phyloP scores from a whole-genome alignment of 352 stramenopile species.

The Phytopythium sindhum region DNA sequence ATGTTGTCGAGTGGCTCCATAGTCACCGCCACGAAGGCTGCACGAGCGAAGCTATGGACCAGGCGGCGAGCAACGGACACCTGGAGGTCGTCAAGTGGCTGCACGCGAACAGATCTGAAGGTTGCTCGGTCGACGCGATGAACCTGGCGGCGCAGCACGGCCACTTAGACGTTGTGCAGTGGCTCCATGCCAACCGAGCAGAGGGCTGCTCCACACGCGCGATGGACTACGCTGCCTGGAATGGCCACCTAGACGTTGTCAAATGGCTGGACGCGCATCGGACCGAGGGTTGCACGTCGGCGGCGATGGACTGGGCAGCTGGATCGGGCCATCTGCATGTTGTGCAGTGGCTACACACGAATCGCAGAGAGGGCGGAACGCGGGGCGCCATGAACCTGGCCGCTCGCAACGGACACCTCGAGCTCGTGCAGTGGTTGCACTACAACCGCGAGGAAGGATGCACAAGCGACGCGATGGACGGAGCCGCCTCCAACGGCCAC shows the following conservation, averaged over 20 bases:
- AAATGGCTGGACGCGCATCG: conserved; percentile 12
- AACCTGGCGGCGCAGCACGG: conserved; percentile 11
- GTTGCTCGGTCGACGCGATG: conserved; percentile 13
- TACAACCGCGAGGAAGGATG: conserved; percentile 4
- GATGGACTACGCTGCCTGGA: conserved; percentile 9
- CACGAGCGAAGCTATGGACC: conserved; percentile 30
- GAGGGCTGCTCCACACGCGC: conserved; percentile 7
- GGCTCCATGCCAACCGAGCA: not conserved
- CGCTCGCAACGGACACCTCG: conserved; percentile 40
- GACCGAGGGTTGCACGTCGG: conserved; percentile 14
- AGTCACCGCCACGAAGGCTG: conserved; percentile 25
- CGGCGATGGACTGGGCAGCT: conserved; percentile 8
- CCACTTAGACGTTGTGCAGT: conserved; percentile 3
- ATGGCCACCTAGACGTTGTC: conserved; percentile 12
- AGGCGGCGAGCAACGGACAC: conserved; percentile 19
- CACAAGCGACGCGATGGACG: conserved; percentile 10
- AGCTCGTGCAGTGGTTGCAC: conserved; percentile 32
- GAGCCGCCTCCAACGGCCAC: conserved; percentile 5
- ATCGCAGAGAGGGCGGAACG: conserved; percentile 2
- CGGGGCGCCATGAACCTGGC: conserved; percentile 56
- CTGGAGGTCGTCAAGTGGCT: conserved; percentile 36
- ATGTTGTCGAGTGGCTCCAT: conserved; percentile 38
- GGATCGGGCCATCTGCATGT: not conserved
- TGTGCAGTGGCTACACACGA: conserved; percentile 6
- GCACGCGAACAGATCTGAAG: conserved; percentile 14